Conservation (phyloP, 2,329 filamentous ascomycete genomes). For the Fusarium succisae region DNA sequence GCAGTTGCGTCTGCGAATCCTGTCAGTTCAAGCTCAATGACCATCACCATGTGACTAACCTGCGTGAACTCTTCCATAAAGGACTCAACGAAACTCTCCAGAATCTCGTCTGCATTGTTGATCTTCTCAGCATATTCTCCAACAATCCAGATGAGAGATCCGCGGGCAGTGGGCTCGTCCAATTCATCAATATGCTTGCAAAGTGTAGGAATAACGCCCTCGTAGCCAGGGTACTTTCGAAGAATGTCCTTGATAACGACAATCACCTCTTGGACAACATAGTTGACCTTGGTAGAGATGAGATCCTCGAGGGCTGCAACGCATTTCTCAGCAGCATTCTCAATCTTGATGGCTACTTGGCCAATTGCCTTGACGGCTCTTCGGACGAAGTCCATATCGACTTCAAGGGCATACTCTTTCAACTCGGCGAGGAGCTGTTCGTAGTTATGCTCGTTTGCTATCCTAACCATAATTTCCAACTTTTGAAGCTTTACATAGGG, state of each 20-base stretch:
- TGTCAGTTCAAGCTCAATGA: background rate
- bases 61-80: constrained; percentile 98
- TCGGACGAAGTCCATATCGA: constrained; percentile 98
- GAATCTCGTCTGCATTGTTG: constrained; percentile 95
- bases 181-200: constrained; percentile 97
- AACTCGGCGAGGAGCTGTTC: constrained; percentile 93
- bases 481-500: constrained; percentile 98
- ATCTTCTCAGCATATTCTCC: constrained; percentile 99
- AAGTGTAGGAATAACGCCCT: constrained; percentile 95
- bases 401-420: constrained; percentile 97
- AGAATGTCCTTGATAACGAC: constrained; percentile 99
- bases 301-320: constrained; percentile 93
- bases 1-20: constrained; percentile 81
- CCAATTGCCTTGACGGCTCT: constrained; percentile 95
- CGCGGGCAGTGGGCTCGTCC: constrained; percentile 91
- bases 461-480: constrained; percentile 98
- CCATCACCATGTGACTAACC: constrained; percentile 56
- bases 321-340: constrained; percentile 92
- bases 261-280: constrained; percentile 97
- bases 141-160: constrained; percentile 97
- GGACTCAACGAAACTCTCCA: constrained; percentile 88
- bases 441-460: constrained; percentile 96
- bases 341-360: constrained; percentile 98
- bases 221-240: constrained; percentile 96
- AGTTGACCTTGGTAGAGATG: constrained; percentile 98